Evolutionary conservation across 2,329 filamentous ascomycete species (phyloP), one percentile per base, ranked within the genome.

Genomic region (Colletotrichum cordylinicola): DNA sequence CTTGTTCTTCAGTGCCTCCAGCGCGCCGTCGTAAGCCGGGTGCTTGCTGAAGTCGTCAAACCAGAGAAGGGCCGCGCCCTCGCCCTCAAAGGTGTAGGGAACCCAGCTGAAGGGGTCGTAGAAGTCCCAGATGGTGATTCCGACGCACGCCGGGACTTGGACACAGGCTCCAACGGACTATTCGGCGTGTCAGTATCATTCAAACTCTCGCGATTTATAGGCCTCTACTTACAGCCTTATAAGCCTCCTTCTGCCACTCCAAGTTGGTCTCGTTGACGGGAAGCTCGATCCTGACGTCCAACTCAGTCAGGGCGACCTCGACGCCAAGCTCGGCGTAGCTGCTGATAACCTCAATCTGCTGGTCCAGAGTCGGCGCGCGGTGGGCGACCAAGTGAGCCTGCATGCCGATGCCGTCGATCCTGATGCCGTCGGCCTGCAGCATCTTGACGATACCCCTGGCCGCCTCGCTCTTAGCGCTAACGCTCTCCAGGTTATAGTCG

Each of bases 391-490:
- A 88, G 82, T 94, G 92, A 8, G 85, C 88, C 80, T 94, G 91
- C 79, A 93, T 85, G 16, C 92, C 92, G 7, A 93, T 87, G 69
- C 92, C 91, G 77, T 93, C 89, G 77, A 93, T 91, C 72, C 88
- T 88, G n/a, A 88, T 86, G 16, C 90, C 88, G 9, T 88, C 85
- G 6, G 82, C 79, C 78, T 88, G 83, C 66, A 90, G 78, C 29
- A 86, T 82, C 74, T 85, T 80, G 73, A 91, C 85, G 27, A 91
- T 86, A 27, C 85, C 82, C 10, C 87, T 78, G 2, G 87, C 86
- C 1, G 81, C 83, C 39, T 86, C 84, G 12, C 86, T 85, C 83
- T 91, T 91, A 70, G 85, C 81, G 16, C 84, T 83, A 68, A 86
- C 84, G 67, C 83, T 85, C 83, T 93, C 92, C 77, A 93, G 90